Conservation (phyloP, 2,329 filamentous ascomycete species). For the Cercospora sp. region DNA sequence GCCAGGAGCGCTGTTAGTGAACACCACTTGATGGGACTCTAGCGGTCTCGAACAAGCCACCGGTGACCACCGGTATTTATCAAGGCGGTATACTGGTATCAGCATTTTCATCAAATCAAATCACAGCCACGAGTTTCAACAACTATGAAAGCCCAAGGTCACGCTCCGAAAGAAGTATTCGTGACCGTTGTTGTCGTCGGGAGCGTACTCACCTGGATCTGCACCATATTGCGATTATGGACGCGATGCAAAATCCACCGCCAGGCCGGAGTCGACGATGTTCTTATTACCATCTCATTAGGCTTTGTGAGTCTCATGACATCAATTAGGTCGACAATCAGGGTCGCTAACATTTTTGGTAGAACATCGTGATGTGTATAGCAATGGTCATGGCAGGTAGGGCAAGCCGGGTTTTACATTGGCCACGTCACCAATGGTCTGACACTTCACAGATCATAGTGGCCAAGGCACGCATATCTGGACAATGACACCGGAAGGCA, state of each 20-base stretch:
- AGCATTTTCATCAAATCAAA: not conserved
- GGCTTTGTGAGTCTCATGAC: not conserved
- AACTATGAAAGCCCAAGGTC: not conserved
- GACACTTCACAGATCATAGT: not conserved
- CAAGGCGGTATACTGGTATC: not conserved
- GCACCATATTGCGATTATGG: slow-evolving; percentile 4
- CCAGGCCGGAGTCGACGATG: slow-evolving; percentile 7
- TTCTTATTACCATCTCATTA: not conserved
- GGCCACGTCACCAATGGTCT: not conserved
- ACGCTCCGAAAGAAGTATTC: not conserved
- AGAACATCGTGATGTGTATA: slow-evolving; percentile 9
- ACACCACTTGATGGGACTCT: not conserved
- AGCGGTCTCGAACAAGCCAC: not conserved
- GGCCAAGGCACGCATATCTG: slow-evolving; percentile 2
- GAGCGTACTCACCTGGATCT: slow-evolving; percentile 1
- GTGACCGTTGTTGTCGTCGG: not conserved
- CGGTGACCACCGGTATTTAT: not conserved
- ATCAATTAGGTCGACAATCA: not conserved
- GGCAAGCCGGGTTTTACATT: not conserved
- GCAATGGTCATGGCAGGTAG: not conserved
- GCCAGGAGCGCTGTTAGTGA: not conserved
- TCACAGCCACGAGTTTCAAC: not conserved
- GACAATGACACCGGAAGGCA: not conserved
- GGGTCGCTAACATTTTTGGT: not conserved
- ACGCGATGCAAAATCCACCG: slow-evolving; percentile 5